These are phyloP conservation scores for Lepidium sativum DNA, from an alignment of 345 rosid species.

Conservation along the genomic window DNA sequence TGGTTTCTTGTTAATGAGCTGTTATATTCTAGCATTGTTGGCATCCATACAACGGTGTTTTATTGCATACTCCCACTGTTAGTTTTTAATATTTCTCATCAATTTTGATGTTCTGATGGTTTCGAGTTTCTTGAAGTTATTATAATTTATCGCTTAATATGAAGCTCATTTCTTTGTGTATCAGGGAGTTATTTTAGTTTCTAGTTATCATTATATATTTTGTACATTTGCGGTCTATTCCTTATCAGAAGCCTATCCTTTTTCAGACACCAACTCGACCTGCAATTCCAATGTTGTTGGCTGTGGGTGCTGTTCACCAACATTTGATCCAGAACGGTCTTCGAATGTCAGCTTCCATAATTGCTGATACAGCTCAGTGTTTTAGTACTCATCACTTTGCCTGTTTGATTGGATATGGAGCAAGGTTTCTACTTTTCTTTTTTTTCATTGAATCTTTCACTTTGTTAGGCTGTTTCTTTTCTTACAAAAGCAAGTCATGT, in stretches of 20 bases:
- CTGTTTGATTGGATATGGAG: conserved; percentile 97
- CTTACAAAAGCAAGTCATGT: conserved; percentile 3
- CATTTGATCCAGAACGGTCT: conserved; percentile 96
- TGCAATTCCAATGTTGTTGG: conserved; percentile 89
- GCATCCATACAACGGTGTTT: too few relatives aligned
- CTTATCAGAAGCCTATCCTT: conserved; percentile 2
- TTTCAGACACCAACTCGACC: conserved; percentile 89
- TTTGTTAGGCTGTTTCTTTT: neutral
- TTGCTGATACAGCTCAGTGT: conserved; percentile 98
- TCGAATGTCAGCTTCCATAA: conserved; percentile 88
- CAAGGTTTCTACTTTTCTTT: conserved; percentile 50
- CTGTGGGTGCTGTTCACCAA: conserved; percentile 98
- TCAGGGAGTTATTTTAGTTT: neutral
- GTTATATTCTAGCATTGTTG: neutral
- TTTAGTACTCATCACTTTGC: conserved; percentile 99
- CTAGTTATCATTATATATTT: neutral
- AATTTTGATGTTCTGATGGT: neutral
- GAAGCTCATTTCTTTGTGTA: neutral
- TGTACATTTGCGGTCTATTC: neutral
- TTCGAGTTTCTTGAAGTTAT: neutral
- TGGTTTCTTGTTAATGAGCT: neutral
- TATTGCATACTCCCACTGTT: too few relatives aligned
- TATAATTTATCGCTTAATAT: neutral
- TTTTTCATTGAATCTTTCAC: conserved; percentile 1
- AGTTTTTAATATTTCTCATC: neutral